These are phyloP conservation scores for Monosporascus ibericus DNA, from an alignment of 2,329 filamentous ascomycete species.

Conservation along the genomic window DNA sequence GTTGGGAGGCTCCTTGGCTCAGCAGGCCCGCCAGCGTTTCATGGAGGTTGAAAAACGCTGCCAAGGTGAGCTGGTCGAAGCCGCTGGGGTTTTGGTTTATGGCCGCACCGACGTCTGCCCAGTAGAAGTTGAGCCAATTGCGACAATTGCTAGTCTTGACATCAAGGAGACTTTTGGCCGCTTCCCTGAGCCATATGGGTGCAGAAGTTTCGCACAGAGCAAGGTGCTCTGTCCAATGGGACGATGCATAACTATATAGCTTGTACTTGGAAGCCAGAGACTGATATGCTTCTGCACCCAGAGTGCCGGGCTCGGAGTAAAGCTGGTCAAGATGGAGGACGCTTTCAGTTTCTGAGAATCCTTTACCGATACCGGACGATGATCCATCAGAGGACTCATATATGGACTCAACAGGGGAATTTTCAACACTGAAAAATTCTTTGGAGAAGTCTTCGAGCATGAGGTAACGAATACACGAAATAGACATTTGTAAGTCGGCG, in stretches of 20 bases:
- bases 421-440: constrained; percentile 18
- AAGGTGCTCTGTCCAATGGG: constrained; percentile 31
- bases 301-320: constrained; percentile 18
- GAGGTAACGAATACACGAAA: constrained; percentile 21
- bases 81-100: constrained; percentile 12
- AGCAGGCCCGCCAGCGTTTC: constrained; percentile 14
- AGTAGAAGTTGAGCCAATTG: constrained; percentile 30
- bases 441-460: constrained; percentile 27
- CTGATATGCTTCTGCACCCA: constrained; percentile 17
- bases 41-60: constrained; percentile 26
- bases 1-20: constrained; percentile 4
- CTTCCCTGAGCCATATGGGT: constrained; percentile 9
- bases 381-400: neutral
- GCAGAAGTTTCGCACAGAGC: constrained; percentile 13
- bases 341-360: neutral
- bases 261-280: constrained; percentile 17
- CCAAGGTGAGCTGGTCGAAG: constrained; percentile 21
- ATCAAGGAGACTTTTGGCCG: constrained; percentile 13
- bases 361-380: neutral
- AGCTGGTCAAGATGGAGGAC: constrained; percentile 14
- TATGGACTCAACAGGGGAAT: neutral
- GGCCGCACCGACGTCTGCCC: constrained; percentile 15
- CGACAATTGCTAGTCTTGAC: constrained; percentile 8
- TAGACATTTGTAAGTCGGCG: constrained; percentile 10
- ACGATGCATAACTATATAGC: constrained; percentile 31